These are phyloP conservation scores for Euphorbia lathyris DNA, from an alignment of 345 rosid species.

Conservation along the genomic window DNA sequence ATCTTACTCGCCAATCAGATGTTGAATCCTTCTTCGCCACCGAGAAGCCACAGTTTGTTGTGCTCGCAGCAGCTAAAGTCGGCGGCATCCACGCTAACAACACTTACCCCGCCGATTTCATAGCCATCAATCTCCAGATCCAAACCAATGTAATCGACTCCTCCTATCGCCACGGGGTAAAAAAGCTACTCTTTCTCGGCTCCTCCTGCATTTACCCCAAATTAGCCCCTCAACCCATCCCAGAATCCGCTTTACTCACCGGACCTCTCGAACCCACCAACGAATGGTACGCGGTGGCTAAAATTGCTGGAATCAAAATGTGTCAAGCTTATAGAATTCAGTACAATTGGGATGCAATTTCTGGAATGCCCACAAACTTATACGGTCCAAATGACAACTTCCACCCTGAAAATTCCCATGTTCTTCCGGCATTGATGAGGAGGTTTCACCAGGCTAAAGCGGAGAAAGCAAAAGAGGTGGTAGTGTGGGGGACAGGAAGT, in stretches of 20 bases:
- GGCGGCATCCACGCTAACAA: conserved; percentile 97
- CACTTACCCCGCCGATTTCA: conserved; percentile 96
- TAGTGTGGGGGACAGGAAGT: conserved; percentile 94
- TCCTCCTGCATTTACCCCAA: conserved; percentile 97
- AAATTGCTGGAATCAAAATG: conserved; percentile 92
- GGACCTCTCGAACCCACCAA: conserved; percentile 88
- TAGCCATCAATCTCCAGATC: conserved; percentile 82
- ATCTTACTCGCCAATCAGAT: conserved; percentile 71
- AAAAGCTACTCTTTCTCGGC: conserved; percentile 81
- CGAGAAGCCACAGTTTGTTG: conserved; percentile 61
- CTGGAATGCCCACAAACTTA: conserved; percentile 91
- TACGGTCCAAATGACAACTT: conserved; percentile 90
- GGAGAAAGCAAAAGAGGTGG: conserved; percentile 66
- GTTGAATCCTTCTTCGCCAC: conserved; percentile 73
- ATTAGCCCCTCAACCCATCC: conserved; percentile 87
- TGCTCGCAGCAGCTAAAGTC: conserved; percentile 92
- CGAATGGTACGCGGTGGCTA: conserved; percentile 92
- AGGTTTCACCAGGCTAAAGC: conserved; percentile 86
- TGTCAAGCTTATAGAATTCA: conserved; percentile 90
- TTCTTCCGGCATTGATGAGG: conserved; percentile 85
- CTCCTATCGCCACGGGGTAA: conserved; percentile 56
- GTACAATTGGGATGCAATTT: conserved; percentile 72
- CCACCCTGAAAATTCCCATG: conserved; percentile 92
- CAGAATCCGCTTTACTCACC: conserved; percentile 72
- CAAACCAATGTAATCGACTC: conserved; percentile 92